Evolutionary conservation across 2,329 filamentous ascomycete species (phyloP), one percentile per base, ranked within the genome.

Genomic region (Dothideomycetes sp.): DNA sequence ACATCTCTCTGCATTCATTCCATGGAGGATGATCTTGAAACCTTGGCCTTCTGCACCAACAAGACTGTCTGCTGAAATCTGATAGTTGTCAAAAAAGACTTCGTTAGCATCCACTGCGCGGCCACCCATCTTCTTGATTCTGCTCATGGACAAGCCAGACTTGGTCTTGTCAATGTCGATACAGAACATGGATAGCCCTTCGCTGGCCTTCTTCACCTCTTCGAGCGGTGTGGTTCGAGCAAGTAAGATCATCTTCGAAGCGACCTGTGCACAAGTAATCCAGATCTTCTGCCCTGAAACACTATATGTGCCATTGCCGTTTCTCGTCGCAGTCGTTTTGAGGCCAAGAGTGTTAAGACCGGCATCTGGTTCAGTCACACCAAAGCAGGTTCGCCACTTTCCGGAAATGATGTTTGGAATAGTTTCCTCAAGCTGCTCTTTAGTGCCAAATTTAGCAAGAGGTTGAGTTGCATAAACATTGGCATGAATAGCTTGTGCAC

Each of bases 191-290:
- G 81, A 86, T 0, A 93, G 66, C 0, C 81, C 84, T 55, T 88
- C 77, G n/a, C 75, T 83, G 0, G 79, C 73, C 53, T 80, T 86
- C 43, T 66, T 64, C 0, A 78, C 75, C 43, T 84, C 68, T 37
- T 84, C 79, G 0, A 80, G 49, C 0, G 81, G 73, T 0, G 77
- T 84, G 0, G 84, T 93, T 1, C 85, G 74, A 0, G 84, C 84
- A 0, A 94, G 70, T 0, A 93, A 68, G 3, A 93, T 79, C 84
- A 93, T 93, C 52, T 85, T 84, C 3, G 72, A 70, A 0, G 85
- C 84, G 1, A 89, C 81, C 55, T 93, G 84, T 0, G 85, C 85
- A 38, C 77, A 88, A 0, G 84, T 84, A 40, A 91, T 93, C 85
- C 85, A 93, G 35, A 89, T 88, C 63, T 93, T 93, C 55, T 89